Conservation (phyloP, 2,329 filamentous ascomycete genomes). For the Allantophomopsis cytisporea region DNA sequence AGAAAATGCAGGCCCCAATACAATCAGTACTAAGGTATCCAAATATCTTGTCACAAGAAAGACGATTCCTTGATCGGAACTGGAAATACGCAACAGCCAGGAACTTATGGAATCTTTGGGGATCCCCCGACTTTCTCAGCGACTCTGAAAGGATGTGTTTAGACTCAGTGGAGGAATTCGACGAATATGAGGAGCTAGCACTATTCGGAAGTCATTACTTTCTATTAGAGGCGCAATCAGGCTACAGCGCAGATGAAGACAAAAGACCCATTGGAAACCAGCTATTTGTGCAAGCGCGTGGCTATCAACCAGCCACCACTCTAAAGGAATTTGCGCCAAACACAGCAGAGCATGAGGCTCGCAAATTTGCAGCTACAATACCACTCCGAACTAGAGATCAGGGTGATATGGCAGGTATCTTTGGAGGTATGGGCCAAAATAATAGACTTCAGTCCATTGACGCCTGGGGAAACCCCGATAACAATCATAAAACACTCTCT, state of each 20-base stretch:
- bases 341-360: slow-evolving; percentile 27
- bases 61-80: slow-evolving; percentile 54
- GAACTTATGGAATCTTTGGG: slow-evolving; percentile 78
- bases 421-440: slow-evolving; percentile 21
- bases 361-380: slow-evolving; percentile 48
- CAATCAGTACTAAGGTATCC: slow-evolving; percentile 61
- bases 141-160: slow-evolving; percentile 43
- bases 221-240: slow-evolving; percentile 51
- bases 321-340: slow-evolving; percentile 19
- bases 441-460: slow-evolving; percentile 29
- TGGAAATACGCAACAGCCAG: slow-evolving; percentile 50
- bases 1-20: slow-evolving; percentile 68
- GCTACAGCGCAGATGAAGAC: slow-evolving; percentile 3
- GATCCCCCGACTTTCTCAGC: slow-evolving; percentile 50
- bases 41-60: slow-evolving; percentile 46
- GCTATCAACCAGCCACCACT: background rate
- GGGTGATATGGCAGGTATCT: slow-evolving; percentile 14
- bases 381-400: slow-evolving; percentile 22
- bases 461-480: slow-evolving; percentile 22
- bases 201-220: slow-evolving; percentile 79
- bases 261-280: background rate
- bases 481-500: background rate
- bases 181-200: slow-evolving; percentile 92
- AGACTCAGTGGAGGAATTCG: slow-evolving; percentile 69
- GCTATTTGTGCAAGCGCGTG: background rate